Conservation (phyloP, 768 basidiomycete genomes). For the Plicaturopsis crispa region DNA sequence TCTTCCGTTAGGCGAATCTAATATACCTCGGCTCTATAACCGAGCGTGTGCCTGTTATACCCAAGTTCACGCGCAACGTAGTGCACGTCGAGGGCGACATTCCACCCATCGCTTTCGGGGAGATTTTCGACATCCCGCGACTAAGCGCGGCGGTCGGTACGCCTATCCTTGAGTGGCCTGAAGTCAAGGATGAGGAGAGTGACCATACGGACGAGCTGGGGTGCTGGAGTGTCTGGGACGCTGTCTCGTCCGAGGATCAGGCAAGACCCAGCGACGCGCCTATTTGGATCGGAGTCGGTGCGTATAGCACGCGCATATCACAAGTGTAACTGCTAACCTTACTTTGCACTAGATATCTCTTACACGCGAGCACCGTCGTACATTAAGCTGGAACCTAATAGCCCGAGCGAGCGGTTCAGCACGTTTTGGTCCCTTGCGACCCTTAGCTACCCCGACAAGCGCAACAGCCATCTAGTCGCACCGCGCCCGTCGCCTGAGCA, state of each 20-base stretch:
- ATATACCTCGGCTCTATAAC: conserved; percentile 27
- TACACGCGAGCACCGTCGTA: conserved; percentile 16
- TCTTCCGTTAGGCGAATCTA: conserved; percentile 25
- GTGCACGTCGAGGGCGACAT: conserved; percentile 21
- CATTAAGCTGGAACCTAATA: conserved; percentile 12
- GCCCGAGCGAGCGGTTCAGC: conserved; percentile 13
- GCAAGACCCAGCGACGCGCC: no score
- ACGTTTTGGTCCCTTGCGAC: conserved; percentile 18
- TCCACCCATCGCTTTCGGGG: conserved; percentile 20
- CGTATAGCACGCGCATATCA: no score
- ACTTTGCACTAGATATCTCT: conserved; percentile 14
- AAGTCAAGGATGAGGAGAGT: conserved; percentile 25
- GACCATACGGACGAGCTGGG: conserved; percentile 18
- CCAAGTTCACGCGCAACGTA: conserved; percentile 27
- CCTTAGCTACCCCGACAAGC: conserved; percentile 15
- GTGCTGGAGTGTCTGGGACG: conserved; percentile 30
- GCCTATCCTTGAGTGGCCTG: conserved; percentile 29
- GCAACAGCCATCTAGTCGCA: conserved; percentile 1
- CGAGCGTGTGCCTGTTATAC: conserved; percentile 26
- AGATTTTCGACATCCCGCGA: conserved; percentile 26
- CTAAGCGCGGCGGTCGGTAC: conserved; percentile 19
- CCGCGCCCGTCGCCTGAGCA: conserved; percentile 13
- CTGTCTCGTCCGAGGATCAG: conserved; percentile 11
- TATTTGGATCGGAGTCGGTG: no score
- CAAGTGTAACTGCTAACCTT: neutral